Base-by-base conservation (phyloP, 2,329 filamentous ascomycete species). In the Fusarium acutatum region DNA sequence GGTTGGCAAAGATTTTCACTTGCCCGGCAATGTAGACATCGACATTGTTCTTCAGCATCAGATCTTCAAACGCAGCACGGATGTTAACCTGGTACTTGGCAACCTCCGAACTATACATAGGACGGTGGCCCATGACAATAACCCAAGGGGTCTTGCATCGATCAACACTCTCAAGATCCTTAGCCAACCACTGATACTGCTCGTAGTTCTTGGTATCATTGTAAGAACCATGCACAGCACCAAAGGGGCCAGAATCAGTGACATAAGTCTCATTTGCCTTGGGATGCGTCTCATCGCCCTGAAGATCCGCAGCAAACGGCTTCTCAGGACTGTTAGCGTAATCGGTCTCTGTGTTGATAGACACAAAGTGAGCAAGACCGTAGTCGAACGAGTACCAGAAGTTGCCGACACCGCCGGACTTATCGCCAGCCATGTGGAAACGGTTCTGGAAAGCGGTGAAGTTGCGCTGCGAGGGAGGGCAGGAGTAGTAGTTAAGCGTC, bases 131-230 rank as follows among this genome's bases (percentile, higher is more conserved):
- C 62, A 64, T 64, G 5, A 64, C 7, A 0, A 64, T 44, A 34
- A 63, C 58, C 62, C 62, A 64, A 4, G 62, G 62, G 2, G 58
- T 64, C 15, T 64, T 46, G 58, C 58, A 64, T 18, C 62, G 32
- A 28, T 64, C 22, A 22, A 64, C 62, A 3, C 17, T 44, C 20
- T 28, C 15, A 9, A 63, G 62, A 32, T 64, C 62, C 7, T 53
- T 63, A 1, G 34, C 20, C 46, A 64, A 30, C 62, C 62, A 64
- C 12, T 64, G 62, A 17, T 40, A 64, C 37, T 64, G 62, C n/a
- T 53, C 62, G 8, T 32, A 63, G 17, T n/a, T 41, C n/a, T 44
- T 63, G 2, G 13, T 44, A 7, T 64, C 46, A 3, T 63, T 63
- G 5, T 38, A 53, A 1, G 62, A 64, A 22, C 62, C 62, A 22